Evolutionary conservation across 2,329 filamentous ascomycete genomes (phyloP).

Genomic region (Cercospora sesami): DNA sequence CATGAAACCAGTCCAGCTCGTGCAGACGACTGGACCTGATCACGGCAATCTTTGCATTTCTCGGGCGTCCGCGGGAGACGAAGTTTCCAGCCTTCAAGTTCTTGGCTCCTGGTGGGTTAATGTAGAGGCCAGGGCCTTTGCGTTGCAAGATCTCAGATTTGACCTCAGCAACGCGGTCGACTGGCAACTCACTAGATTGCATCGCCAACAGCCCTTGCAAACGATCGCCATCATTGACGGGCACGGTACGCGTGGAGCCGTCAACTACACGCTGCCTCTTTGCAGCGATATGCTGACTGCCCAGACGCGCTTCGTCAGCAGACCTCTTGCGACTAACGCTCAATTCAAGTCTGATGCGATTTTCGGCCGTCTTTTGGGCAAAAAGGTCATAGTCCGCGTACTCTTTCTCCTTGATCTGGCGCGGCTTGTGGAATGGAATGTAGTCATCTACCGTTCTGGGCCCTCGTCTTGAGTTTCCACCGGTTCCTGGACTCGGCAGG

Average conservation of each 20-base stretch:
- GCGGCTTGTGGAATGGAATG: slow-evolving; percentile 5
- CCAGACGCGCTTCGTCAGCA: slow-evolving; percentile 2
- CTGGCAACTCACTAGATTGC: slow-evolving; percentile 9
- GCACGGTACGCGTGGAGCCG: not conserved
- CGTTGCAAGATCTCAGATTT: slow-evolving; percentile 37
- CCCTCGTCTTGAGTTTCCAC: not conserved
- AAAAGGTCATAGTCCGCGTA: slow-evolving; percentile 26
- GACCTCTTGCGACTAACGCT: slow-evolving; percentile 12
- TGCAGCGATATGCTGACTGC: not conserved
- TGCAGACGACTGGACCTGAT: slow-evolving; percentile 43
- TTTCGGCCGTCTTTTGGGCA: slow-evolving; percentile 21
- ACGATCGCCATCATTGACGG: not conserved
- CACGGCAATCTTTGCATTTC: slow-evolving; percentile 46
- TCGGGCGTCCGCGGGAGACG: slow-evolving; percentile 42
- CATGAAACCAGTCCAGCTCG: slow-evolving; percentile 41
- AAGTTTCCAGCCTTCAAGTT: slow-evolving; percentile 34
- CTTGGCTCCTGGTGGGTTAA: slow-evolving; percentile 49
- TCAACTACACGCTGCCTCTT: slow-evolving; percentile 3
- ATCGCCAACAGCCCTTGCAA: not conserved
- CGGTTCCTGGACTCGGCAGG: not conserved
- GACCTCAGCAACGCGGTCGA: slow-evolving; percentile 31
- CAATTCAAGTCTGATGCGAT: slow-evolving; percentile 18
- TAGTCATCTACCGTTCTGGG: not conserved
- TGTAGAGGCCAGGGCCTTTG: slow-evolving; percentile 43
- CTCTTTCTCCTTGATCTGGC: slow-evolving; percentile 24